Conservation (phyloP, 2,329 filamentous ascomycete species). For the Aureobasidium subglaciale region DNA sequence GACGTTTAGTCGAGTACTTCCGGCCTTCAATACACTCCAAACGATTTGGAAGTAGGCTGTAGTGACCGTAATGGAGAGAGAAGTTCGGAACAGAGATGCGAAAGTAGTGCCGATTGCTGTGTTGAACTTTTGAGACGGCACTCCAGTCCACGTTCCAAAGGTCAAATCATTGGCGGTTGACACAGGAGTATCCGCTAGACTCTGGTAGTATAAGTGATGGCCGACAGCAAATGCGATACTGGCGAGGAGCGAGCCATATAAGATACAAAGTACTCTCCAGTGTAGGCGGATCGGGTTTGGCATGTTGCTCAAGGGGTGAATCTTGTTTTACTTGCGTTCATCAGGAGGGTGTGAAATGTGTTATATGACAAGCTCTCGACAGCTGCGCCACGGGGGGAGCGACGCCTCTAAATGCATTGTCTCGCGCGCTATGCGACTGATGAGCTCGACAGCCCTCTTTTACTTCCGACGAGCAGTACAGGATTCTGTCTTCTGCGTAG, state of each 20-base stretch:
- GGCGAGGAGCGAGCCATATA: neutral
- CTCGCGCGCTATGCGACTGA: neutral
- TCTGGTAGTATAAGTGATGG: neutral
- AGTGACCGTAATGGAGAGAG: neutral
- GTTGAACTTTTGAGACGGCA: neutral
- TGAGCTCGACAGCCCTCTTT: no score
- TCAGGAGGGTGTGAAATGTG: neutral
- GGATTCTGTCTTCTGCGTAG: no score
- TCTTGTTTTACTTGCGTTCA: no score
- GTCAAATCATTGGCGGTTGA: neutral
- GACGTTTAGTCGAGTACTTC: neutral
- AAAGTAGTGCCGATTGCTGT: neutral
- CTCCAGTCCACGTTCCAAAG: neutral
- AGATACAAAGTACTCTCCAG: neutral
- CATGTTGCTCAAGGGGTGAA: no score
- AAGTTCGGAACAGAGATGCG: neutral
- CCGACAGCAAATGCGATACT: neutral
- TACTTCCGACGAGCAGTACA: no score
- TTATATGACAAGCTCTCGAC: neutral
- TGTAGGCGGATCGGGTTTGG: neutral
- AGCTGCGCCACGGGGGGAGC: neutral
- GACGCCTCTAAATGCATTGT: neutral
- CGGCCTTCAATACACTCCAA: neutral
- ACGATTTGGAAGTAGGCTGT: neutral
- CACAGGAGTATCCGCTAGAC: neutral